A percentile compares a stretch with the other conserved stretches of the same genome.
phyloP scores from a whole-genome alignment of 306 rosid species.

The Medicago arabica region DNA sequence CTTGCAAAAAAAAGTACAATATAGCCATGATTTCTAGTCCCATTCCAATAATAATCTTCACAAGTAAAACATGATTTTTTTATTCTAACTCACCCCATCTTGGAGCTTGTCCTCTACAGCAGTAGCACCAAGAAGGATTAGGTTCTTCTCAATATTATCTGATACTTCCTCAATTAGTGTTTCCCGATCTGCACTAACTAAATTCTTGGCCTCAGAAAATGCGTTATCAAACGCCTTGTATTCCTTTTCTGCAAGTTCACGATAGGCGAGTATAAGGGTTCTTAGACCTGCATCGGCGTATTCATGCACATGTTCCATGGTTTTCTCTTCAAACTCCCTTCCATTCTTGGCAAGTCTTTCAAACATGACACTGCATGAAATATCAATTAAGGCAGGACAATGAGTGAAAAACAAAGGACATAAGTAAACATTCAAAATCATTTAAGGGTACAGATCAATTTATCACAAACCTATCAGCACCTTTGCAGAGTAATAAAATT shows the following conservation, averaged over 20 bases:
- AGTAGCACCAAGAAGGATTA: conserved; percentile 94
- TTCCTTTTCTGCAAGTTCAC: conserved; percentile 75
- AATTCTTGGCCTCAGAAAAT: conserved; percentile 66
- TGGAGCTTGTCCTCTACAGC: conserved; percentile 99
- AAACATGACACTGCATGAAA: conserved; percentile 84
- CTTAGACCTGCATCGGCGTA: conserved; percentile 92
- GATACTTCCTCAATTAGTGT: conserved; percentile 70
- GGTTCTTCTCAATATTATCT: conserved; percentile 72
- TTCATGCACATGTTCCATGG: conserved; percentile 70
- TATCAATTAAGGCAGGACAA: conserved; percentile 27
- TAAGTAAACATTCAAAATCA: conserved; percentile 4
- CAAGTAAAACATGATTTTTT: neutral
- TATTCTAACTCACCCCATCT: conserved; percentile 77
- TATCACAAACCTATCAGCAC: conserved; percentile 91
- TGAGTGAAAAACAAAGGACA: conserved; percentile 14
- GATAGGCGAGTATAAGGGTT: conserved; percentile 84
- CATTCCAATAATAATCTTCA: conserved; percentile 23
- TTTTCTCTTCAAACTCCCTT: conserved; percentile 76
- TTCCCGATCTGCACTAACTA: conserved; percentile 68
- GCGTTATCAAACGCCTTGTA: conserved; percentile 62
- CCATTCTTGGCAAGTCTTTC: conserved; percentile 82
- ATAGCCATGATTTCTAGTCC: conserved; percentile 40
- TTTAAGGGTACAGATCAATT: conserved; percentile 21
- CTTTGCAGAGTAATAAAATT: conserved; percentile 77
- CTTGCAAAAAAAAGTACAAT: conserved; percentile 49